Conservation (phyloP, 2,329 filamentous ascomycete genomes). For the Paracoccidioides lutzii region DNA sequence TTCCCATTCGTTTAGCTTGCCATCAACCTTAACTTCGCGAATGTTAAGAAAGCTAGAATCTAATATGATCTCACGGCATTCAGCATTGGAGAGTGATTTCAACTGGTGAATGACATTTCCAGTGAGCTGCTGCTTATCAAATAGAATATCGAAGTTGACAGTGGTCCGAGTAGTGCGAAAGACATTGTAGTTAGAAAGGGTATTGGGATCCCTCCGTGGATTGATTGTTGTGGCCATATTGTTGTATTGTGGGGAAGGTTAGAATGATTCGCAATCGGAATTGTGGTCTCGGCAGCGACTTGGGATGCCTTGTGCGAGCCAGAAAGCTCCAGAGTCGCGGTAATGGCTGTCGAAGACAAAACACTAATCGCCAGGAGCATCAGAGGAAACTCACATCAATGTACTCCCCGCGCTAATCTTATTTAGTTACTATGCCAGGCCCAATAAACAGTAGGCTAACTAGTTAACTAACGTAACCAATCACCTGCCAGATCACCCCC, state of each 20-base stretch:
- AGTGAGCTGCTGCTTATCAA: conserved; percentile 60
- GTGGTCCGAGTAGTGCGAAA: conserved; percentile 77
- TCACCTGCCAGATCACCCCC: too few relatives aligned
- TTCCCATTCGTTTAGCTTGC: conserved; percentile 52
- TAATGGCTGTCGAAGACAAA: not conserved
- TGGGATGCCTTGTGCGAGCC: not conserved
- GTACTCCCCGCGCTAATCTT: too few relatives aligned
- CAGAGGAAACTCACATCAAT: not conserved
- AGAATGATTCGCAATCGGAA: not conserved
- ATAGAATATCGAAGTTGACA: conserved; percentile 71
- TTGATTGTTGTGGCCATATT: conserved; percentile 28
- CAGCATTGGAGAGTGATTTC: conserved; percentile 60
- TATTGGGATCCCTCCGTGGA: conserved; percentile 65
- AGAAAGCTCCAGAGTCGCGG: not conserved
- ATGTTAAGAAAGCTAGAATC: conserved; percentile 80
- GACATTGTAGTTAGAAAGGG: conserved; percentile 78
- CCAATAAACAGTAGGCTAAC: too few relatives aligned
- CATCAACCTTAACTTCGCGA: conserved; percentile 56
- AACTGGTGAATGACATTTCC: conserved; percentile 67
- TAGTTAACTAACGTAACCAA: too few relatives aligned
- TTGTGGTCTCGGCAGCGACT: not conserved
- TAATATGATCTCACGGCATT: conserved; percentile 65
- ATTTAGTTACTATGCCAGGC: too few relatives aligned
- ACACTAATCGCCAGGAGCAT: not conserved
- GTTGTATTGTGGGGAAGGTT: not conserved